Percentiles rank a stretch among this genome's conserved stretches.
Evolutionary conservation across 345 rosid genomes (phyloP).

Genomic region (Eucalyptus cloeziana): DNA sequence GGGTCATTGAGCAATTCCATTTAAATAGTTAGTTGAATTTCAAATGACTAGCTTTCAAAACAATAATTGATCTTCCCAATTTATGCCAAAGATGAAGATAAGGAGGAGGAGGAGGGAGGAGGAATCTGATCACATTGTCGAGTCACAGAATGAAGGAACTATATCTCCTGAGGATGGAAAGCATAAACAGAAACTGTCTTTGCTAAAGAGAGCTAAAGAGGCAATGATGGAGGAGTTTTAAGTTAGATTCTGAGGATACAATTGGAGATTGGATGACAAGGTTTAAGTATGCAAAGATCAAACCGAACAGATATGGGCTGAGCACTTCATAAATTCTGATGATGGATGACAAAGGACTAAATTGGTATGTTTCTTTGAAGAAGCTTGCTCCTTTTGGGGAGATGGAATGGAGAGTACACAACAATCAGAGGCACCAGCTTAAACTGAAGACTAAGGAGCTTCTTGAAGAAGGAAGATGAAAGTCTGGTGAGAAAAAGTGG

Average conservation of each 20-base stretch:
- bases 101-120: background rate
- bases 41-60: background rate
- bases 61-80: background rate
- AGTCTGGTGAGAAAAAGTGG: constrained; percentile 29
- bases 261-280: constrained; percentile 82
- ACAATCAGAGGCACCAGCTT: constrained; percentile 26
- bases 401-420: constrained; percentile 68
- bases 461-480: constrained; percentile 8
- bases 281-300: constrained; percentile 69
- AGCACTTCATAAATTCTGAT: constrained; percentile 41
- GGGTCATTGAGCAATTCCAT: background rate
- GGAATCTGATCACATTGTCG: background rate
- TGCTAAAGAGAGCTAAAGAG: constrained; percentile 30
- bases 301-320: constrained; percentile 58
- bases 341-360: constrained; percentile 61
- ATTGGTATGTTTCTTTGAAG: constrained; percentile 72
- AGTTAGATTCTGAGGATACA: constrained; percentile 86
- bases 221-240: constrained; percentile 80
- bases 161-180: constrained; percentile 26
- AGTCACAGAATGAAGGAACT: background rate
- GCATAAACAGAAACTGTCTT: background rate
- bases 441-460: constrained; percentile 40
- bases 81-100: background rate
- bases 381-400: constrained; percentile 65
- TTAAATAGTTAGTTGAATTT: background rate